Percentiles rank a stretch among this genome's conserved stretches.
Evolutionary conservation across 768 basidiomycete species (phyloP).

Genomic region (Favolaschia claudopus): DNA sequence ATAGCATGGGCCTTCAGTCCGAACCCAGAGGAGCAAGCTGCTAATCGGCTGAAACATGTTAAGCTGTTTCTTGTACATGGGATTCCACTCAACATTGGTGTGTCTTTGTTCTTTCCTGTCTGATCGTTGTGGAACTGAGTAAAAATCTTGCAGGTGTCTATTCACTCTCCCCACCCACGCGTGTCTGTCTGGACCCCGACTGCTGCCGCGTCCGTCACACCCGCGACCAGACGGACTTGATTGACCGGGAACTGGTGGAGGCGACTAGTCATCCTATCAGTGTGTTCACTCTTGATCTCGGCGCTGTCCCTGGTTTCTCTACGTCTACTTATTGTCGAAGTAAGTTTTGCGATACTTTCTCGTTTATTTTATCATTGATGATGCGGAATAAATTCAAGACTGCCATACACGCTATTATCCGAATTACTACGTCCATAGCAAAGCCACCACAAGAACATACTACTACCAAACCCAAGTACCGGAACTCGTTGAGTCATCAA

Average conservation of each 20-base stretch:
- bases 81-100: slow-evolving; percentile 10
- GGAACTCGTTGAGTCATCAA: slow-evolving; percentile 18
- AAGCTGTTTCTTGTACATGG: slow-evolving; percentile 15
- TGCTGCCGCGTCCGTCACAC: no score
- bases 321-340: slow-evolving; percentile 35
- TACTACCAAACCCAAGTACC: slow-evolving; percentile 25
- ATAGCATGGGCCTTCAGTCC: slow-evolving; percentile 10
- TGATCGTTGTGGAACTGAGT: not conserved
- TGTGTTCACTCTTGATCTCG: not conserved
- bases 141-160: not conserved
- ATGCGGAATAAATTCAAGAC: slow-evolving; percentile 19
- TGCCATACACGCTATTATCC: slow-evolving; percentile 39
- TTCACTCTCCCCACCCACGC: not conserved
- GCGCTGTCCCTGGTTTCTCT: slow-evolving; percentile 29
- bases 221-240: no score
- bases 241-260: not conserved
- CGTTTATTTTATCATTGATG: not conserved
- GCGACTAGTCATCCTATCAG: not conserved
- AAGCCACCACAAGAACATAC: slow-evolving; percentile 27
- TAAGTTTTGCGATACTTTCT: slow-evolving; percentile 11
- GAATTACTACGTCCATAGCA: slow-evolving; percentile 34
- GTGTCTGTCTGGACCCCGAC: not conserved
- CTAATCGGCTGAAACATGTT: slow-evolving; percentile 17
- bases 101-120: not conserved
- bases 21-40: not conserved